Evolutionary conservation across 257 asterid species (phyloP).

Genomic region (Primulina eburnea): DNA sequence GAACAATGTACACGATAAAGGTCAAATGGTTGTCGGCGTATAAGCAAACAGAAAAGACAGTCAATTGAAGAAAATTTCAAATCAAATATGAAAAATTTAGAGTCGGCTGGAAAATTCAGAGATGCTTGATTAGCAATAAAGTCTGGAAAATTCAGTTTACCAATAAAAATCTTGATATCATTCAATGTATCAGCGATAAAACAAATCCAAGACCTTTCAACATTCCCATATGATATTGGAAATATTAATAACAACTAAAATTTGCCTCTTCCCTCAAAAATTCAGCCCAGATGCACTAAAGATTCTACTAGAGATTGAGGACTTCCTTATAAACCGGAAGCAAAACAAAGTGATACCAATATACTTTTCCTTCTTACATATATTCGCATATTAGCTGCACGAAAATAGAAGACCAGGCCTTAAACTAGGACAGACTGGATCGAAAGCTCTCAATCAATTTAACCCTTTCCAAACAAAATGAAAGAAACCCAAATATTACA

Average conservation of each 20-base stretch:
- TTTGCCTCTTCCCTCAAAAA: not conserved
- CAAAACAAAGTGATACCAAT: not conserved
- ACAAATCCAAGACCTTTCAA: not conserved
- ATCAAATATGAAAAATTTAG: not conserved
- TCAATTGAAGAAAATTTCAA: not conserved
- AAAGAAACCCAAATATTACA: not conserved
- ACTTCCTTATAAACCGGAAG: not conserved
- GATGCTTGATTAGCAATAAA: not conserved
- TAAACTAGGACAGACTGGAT: not conserved
- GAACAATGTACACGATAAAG: slow-evolving; percentile 8
- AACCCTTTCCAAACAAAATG: not conserved
- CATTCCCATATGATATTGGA: not conserved
- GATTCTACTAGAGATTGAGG: not conserved
- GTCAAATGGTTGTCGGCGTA: not conserved
- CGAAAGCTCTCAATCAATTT: not conserved
- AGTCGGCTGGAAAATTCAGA: not conserved
- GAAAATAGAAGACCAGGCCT: not conserved
- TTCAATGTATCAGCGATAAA: not conserved
- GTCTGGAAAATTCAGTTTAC: not conserved
- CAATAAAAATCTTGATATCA: not conserved
- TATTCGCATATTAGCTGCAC: not conserved
- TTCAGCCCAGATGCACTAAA: not conserved
- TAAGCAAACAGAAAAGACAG: not conserved
- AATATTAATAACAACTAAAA: not conserved
- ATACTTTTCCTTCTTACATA: not conserved